Base-by-base conservation (phyloP, 2,329 filamentous ascomycete species). In the Penicillium sp. region DNA sequence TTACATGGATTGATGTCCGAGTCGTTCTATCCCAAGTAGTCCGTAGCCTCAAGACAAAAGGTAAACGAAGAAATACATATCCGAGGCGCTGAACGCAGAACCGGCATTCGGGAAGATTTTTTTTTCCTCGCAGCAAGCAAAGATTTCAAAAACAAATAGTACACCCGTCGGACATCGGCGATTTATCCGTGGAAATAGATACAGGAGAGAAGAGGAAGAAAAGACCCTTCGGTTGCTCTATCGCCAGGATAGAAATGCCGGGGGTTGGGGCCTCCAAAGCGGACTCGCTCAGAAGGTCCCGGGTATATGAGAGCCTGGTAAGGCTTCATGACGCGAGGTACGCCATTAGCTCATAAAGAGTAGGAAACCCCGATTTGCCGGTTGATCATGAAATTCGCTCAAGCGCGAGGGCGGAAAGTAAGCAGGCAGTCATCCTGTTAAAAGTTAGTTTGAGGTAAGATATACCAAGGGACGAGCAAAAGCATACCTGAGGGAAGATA, bases 401-500 rank as follows among this genome's bases (percentile, higher is more conserved):
- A 80, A 56, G 76, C 65, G 56, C 81, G 78, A 47, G 80, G 75
- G 56, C 79, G 84, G 75, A 95, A 93, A 2, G 89, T 89, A 71
- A 95, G 85, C 60, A 90, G 89, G 80, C 91, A 95, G 75, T 95
- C 90, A 75, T 96, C 92, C 91, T 94, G 67, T 5, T 65, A 75
- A 69, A 54, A 15, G 63, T 74, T 65, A 70, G 69, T 58, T 62
- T 60, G 52, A 64, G 46, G 66, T 59, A 45, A 26, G 60, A 9
- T 7, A 69, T 53, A 68, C 66, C 51, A 58, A 13, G 7, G 23
- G 46, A 17, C 45, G 57, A 58, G 30, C 19, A 63, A 31, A 60
- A 13, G 11, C 60, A 67, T 62, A 96, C 93, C 90, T 91, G 90
- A 60, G 95, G 95, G 85, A 99, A 99, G 70, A 99, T 96, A 30